phyloP scores from a whole-genome alignment of 2,329 filamentous ascomycete genomes.

The Parastagonospora nodorum region DNA sequence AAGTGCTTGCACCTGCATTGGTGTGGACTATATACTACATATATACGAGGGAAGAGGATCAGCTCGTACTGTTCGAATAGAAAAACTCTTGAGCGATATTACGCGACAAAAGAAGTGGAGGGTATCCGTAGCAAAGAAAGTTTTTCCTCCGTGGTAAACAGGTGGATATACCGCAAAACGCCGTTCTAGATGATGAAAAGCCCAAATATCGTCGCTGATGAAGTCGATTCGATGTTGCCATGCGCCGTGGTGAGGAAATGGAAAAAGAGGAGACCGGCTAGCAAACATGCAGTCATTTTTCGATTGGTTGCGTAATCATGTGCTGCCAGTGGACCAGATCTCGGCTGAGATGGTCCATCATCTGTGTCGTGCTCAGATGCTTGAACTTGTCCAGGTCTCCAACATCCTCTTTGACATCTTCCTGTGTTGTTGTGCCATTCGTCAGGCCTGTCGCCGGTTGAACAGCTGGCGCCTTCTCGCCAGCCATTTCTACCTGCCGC shows the following conservation, averaged over 20 bases:
- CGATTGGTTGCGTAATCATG: constrained; percentile 37
- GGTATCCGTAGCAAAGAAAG: constrained; percentile 33
- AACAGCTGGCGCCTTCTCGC: constrained; percentile 51
- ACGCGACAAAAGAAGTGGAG: constrained; percentile 28
- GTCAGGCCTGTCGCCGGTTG: constrained; percentile 21
- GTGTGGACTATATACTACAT: neutral
- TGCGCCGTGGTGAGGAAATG: constrained; percentile 5
- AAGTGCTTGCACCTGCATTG: neutral
- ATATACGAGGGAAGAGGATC: neutral
- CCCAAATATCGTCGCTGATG: neutral
- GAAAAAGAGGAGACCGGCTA: neutral
- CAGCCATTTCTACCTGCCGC: constrained; percentile 85
- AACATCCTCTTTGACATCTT: constrained; percentile 50
- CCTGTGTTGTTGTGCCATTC: constrained; percentile 27
- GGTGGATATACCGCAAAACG: constrained; percentile 14
- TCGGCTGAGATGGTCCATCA: constrained; percentile 86
- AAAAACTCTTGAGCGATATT: neutral
- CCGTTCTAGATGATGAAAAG: constrained; percentile 11
- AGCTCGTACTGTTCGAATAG: too few relatives aligned
- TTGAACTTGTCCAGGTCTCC: constrained; percentile 61
- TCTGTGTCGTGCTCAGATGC: constrained; percentile 77
- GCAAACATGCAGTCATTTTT: constrained; percentile 25
- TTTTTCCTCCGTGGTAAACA: constrained; percentile 4
- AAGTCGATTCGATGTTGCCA: neutral
- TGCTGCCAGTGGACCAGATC: constrained; percentile 86